Evolutionary conservation across 768 basidiomycete species (phyloP), one percentile per base, ranked within the genome.

Genomic region (Gymnopilus junonius): DNA sequence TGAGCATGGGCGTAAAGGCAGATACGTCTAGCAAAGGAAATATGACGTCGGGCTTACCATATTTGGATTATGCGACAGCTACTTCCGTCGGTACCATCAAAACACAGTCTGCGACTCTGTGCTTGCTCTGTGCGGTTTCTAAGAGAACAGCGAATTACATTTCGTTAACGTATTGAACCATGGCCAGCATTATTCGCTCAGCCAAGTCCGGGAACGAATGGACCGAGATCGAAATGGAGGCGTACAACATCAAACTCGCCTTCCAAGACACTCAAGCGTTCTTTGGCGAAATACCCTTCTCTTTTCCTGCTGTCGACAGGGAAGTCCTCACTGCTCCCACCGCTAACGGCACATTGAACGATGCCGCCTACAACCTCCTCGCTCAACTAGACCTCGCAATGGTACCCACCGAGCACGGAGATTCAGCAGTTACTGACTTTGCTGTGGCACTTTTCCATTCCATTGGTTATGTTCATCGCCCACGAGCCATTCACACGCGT

Each of bases 351-450:
- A 21, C 45, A 46, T 10, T 23, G 45, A 23, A 46, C 48, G 74
- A 56, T 61, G 23, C 51, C 69, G 48, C 65, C 70, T 60, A n/a
- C 39, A 48, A 61, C 74, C 58, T 76, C 11, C 53, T 76, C 27
- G 43, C 23, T 58, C 59, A 55, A 11, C 58, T 78, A 29, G 71
- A 77, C 46, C 57, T 74, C 23, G 74, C 69, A 3, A 74, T 72
- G 71, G 34, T 40, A 8, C 48, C 64, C 15, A 25, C 54, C 0
- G 15, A 20, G 7, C 11, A 20, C 45, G 69, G 66, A 43, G 67
- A 74, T 39, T 67, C 70, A 3, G 71, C 73, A 21, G 76, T 77
- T 4, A 63, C 39, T 62, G 75, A 76, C 58, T 78, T 77, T 68
- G 66, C 71, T 0, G 67, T 73, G 17, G 32, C 42, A 29, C 69